Base-by-base conservation (phyloP, 2,329 filamentous ascomycete species). In the Seiridium unicorne region DNA sequence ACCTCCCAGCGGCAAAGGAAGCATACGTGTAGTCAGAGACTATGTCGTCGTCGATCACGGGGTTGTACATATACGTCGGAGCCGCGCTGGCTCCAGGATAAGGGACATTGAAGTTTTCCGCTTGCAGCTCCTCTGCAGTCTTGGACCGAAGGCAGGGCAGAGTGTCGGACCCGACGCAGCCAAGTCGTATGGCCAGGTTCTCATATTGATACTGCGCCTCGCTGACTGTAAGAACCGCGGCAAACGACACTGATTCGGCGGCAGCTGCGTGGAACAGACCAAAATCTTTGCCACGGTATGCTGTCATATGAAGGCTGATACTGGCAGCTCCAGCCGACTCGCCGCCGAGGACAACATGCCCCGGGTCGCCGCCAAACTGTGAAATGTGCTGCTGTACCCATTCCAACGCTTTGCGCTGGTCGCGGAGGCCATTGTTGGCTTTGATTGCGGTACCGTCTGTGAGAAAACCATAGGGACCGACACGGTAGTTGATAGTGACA, bases 401-500 rank as follows among this genome's bases (percentile, higher is more conserved):
- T 62, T 89, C 71, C 11, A 93, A 72, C 0, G 85, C 87, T 68
- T 89, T 88, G 57, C 87, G 77, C 72, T 92, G 89, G 70, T 93
- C 90, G 40, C 83, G 82, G 1, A 93, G 76, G 1, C 90, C 90
- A 65, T 87, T 87, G 71, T 93, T 93, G 42, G 87, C 69, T 60
- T 81, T 83, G 3, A 84, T 82, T 64, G 64, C 68, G 65, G 89
- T 82, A 13, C 82, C 75, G 59, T 85, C 79, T 1, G 85, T 84
- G 10, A 93, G 78, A 69, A 93, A 93, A 0, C 91, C 90, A 65
- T 87, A 92, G 0, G 84, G 82, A 0, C 90, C 90, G 9, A 93
- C 89, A 4, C 91, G 86, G 70, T 93, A 93, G 73, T 92, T 93
- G 74, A 91, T 83, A 8, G 81, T 88, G 2, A 93, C 88, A 0